Evolutionary conservation across 2,329 filamentous ascomycete species (phyloP).

Genomic region (Cryphonectria naterciae): DNA sequence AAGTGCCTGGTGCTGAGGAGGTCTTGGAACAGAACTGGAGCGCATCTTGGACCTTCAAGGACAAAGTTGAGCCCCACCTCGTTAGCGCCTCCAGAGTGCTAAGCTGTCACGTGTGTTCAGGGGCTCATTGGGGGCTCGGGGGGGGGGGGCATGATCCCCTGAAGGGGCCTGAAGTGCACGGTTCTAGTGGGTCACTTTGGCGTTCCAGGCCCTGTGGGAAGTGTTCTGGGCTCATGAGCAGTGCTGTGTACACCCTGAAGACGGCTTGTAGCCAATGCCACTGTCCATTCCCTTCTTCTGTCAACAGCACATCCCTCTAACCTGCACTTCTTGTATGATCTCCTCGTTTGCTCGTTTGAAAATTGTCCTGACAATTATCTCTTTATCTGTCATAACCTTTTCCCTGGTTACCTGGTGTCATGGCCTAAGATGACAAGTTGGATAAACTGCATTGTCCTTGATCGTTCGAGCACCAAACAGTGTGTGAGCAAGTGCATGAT

Average conservation of each 20-base stretch:
- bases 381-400: neutral
- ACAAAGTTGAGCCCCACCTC: neutral
- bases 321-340: neutral
- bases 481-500: neutral
- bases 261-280: neutral
- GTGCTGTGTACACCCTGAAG: neutral
- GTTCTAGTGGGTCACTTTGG: neutral
- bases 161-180: neutral
- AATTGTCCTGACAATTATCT: neutral
- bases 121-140: neutral
- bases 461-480: too few species aligned
- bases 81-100: neutral
- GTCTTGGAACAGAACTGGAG: neutral
- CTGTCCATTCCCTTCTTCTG: too few species aligned
- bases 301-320: too few species aligned
- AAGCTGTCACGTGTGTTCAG: constrained; percentile 11
- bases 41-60: neutral
- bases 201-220: neutral
- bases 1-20: neutral
- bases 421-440: too few species aligned
- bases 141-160: neutral
- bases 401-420: too few species aligned
- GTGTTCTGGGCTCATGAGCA: neutral
- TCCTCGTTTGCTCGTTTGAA: too few species aligned
- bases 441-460: too few species aligned